Evolutionary conservation across 768 basidiomycete genomes (phyloP).

Genomic region (Termitomyces sp.): DNA sequence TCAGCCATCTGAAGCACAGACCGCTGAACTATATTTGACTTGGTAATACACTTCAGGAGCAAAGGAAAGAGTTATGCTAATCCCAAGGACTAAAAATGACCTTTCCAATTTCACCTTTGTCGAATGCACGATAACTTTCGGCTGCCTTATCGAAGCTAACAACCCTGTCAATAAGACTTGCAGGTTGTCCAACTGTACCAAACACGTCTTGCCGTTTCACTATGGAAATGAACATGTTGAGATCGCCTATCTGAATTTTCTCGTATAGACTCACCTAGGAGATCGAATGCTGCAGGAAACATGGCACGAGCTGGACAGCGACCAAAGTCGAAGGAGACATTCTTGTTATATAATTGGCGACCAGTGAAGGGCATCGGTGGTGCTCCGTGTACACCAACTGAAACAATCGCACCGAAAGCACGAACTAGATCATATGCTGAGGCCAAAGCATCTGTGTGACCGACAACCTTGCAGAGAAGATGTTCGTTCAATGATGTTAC

Average conservation of each 20-base stretch:
- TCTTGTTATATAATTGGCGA: constrained; percentile 65
- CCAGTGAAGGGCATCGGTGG: constrained; percentile 51
- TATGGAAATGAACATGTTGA: constrained; percentile 7
- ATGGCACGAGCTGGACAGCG: constrained; percentile 77
- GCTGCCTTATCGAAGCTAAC: constrained; percentile 53
- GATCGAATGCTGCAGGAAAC: constrained; percentile 65
- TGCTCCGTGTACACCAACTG: constrained; percentile 68
- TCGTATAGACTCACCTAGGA: constrained; percentile 39
- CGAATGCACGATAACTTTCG: constrained; percentile 60
- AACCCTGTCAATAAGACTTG: constrained; percentile 65
- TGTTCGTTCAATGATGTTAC: not conserved
- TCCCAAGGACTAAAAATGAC: constrained; percentile 75
- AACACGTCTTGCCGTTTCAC: constrained; percentile 71
- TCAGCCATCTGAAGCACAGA: no score
- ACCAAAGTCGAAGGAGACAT: constrained; percentile 76
- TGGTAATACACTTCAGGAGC: no score
- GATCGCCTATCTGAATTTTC: not conserved
- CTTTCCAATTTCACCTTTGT: constrained; percentile 71
- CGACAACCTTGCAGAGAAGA: constrained; percentile 51
- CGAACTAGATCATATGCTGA: constrained; percentile 69
- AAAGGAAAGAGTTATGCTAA: constrained; percentile 11
- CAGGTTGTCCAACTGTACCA: constrained; percentile 57
- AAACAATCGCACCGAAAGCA: constrained; percentile 70
- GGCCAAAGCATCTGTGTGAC: constrained; percentile 56
- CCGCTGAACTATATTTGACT: no score